Conservation (phyloP, 1,284 basidiomycete genomes). For the Moniliella sp. region DNA sequence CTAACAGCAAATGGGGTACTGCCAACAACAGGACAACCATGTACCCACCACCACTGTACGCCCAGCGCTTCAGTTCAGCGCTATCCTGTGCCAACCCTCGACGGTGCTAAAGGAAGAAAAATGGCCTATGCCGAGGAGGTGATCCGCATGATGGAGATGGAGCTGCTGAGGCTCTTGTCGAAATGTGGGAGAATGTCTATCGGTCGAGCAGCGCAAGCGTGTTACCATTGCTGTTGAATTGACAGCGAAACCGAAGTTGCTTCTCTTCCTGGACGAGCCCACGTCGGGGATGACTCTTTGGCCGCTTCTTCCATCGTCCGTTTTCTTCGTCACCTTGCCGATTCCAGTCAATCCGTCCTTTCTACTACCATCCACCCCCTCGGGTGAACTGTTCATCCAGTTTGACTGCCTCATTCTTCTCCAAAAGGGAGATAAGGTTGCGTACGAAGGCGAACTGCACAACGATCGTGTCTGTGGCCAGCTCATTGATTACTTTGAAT, state of each 20-base stretch:
- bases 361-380: constrained; percentile 35
- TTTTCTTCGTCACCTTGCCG: constrained; percentile 31
- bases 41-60: constrained; percentile 11
- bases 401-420: constrained; percentile 20
- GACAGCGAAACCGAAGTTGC: constrained; percentile 17
- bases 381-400: constrained; percentile 18
- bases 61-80: constrained; percentile 20
- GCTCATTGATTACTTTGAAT: too few species aligned
- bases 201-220: constrained; percentile 21
- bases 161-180: constrained; percentile 18
- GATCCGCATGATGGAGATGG: constrained; percentile 18
- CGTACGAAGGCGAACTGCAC: not conserved
- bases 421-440: constrained; percentile 17
- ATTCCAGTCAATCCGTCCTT: constrained; percentile 28
- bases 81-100: constrained; percentile 14
- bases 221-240: constrained; percentile 24
- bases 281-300: constrained; percentile 16
- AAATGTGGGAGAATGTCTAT: constrained; percentile 12
- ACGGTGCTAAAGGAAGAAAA: constrained; percentile 12
- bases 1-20: constrained; percentile 19
- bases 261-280: constrained; percentile 29
- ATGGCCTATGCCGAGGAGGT: constrained; percentile 17
- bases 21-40: constrained; percentile 22
- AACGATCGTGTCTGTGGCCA: not conserved
- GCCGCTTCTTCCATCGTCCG: constrained; percentile 20